Evolutionary conservation across 345 rosid species (phyloP), one percentile per base, ranked within the genome.

Genomic region (Eucalyptus sp.): DNA sequence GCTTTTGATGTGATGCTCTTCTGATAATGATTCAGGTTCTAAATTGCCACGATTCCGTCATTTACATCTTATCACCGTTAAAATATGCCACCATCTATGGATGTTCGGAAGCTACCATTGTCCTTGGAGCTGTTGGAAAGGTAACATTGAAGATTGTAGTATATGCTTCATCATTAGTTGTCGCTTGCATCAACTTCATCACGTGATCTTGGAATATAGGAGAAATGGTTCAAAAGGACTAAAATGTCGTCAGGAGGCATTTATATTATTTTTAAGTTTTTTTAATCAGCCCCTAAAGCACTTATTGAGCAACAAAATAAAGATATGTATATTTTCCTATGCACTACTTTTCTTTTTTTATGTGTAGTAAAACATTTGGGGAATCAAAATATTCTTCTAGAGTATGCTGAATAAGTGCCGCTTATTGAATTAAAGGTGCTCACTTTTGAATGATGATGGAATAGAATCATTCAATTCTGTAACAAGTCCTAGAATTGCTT

Each of bases 111-210:
- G 90, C 99, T 80, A 98, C 99, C 83, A 95, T 98, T 90, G 95
- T 98, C 92, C 94, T 98, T 90, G 99, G 99, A 93, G 99, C 99
- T 87, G 98, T 96, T 90, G 99, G 99, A 93, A 98, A 98, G 99
- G 99, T 98, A 93, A 88, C 71, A 20, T 66, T 89, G 7, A 68
- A 79, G 43, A 81, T 83, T 88, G 49, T 79, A 76, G 83, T 37
- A 37, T 76, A 22, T 41, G 14, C 83, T 76, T 76, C 83, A 50
- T 81, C 87, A 86, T 66, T 79, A 48, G 60, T 18, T 84, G 15
- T 62, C 8, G 66, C 62, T 86, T 37, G 48, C 48, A 37, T 76
- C 4, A 11, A 41, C 48, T 76, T 76, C 87, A 37, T 86, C 66
- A 86, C 3, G 20, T n/a, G 48, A 50, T 15, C 44, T 51, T 51